Evolutionary conservation across 306 rosid genomes (phyloP).

Genomic region (Vigna hirtella): DNA sequence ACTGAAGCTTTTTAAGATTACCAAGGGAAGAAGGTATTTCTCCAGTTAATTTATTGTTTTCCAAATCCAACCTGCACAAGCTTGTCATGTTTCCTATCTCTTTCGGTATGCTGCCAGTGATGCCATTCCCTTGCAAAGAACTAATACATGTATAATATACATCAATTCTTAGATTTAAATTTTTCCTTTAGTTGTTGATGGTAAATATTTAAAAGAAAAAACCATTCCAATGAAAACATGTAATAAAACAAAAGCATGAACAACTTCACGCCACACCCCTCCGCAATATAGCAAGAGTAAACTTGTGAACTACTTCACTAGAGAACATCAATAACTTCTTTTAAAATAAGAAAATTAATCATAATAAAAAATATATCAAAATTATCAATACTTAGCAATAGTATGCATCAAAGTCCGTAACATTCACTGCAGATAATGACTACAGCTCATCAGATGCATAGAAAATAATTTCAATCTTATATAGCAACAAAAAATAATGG

Average conservation of each 20-base stretch:
- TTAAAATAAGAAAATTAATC: background rate
- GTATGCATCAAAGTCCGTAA: conserved; percentile 9
- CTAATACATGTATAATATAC: conserved; percentile 52
- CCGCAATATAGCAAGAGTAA: conserved; percentile 2
- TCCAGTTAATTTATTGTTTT: conserved; percentile 73
- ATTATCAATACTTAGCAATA: conserved; percentile 14
- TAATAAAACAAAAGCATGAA: conserved; percentile 28
- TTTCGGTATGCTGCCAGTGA: conserved; percentile 78
- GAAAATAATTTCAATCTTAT: background rate
- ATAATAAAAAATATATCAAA: background rate
- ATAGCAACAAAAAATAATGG: conserved; percentile 23
- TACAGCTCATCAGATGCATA: conserved; percentile 3
- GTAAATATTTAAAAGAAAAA: conserved; percentile 30
- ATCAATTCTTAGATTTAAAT: conserved; percentile 27
- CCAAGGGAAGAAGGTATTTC: conserved; percentile 89
- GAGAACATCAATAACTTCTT: background rate
- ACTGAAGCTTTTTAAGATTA: conserved; percentile 75
- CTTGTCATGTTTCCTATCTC: conserved; percentile 79
- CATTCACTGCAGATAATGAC: background rate
- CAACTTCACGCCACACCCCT: background rate
- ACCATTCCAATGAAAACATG: background rate
- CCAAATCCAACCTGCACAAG: conserved; percentile 81
- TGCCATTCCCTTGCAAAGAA: conserved; percentile 83
- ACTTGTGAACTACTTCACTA: background rate
- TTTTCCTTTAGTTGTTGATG: background rate